Evolutionary conservation across 345 rosid species (phyloP).

Genomic region (Kandelia obovata): DNA sequence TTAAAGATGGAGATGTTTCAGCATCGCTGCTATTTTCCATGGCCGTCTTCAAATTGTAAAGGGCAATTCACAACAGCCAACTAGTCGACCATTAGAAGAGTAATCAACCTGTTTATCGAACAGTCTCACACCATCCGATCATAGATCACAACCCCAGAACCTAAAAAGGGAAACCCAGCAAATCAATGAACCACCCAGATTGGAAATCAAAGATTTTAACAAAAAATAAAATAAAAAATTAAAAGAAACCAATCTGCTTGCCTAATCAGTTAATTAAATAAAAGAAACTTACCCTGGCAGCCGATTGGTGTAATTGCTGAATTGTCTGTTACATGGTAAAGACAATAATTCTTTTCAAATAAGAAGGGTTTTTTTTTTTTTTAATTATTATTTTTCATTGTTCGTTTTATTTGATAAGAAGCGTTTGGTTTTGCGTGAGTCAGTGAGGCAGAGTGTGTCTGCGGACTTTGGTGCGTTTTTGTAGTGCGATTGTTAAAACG

Average conservation of each 20-base stretch:
- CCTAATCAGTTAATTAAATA: too few relatives aligned
- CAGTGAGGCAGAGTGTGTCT: too few relatives aligned
- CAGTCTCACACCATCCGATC: background rate
- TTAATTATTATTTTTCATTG: too few relatives aligned
- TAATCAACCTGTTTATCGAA: background rate
- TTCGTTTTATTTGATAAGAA: too few relatives aligned
- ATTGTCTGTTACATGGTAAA: background rate
- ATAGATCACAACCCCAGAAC: background rate
- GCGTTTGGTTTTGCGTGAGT: too few relatives aligned
- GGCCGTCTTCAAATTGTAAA: background rate
- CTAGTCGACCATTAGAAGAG: too few relatives aligned
- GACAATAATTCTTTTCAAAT: background rate
- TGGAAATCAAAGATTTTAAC: background rate
- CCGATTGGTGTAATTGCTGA: background rate
- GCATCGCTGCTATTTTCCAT: slow-evolving; percentile 36
- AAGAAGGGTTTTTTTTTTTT: background rate
- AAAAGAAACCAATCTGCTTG: too few relatives aligned
- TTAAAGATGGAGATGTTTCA: slow-evolving; percentile 25
- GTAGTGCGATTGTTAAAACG: too few relatives aligned
- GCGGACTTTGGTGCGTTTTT: too few relatives aligned
- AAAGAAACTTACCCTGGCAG: background rate
- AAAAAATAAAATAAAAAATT: background rate
- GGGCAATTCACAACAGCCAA: too few relatives aligned
- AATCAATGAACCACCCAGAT: background rate
- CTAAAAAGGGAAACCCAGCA: background rate